A percentile compares a stretch with the other conserved stretches of the same genome.
phyloP scores from a whole-genome alignment of 495 filamentous ascomycete species.

The Daldinia loculata region DNA sequence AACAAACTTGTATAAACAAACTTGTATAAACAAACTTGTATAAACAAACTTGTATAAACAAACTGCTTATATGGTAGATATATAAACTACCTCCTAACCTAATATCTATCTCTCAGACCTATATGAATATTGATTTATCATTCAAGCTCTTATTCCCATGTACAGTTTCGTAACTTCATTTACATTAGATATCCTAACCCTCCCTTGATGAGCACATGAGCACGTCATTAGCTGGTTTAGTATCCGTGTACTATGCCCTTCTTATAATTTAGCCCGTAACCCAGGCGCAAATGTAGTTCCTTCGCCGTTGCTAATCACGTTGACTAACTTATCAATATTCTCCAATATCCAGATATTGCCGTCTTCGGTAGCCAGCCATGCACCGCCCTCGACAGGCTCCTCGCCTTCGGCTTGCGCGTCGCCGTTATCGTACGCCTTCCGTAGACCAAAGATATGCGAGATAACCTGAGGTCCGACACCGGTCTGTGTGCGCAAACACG shows the following conservation, averaged over 20 bases:
- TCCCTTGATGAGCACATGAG: neutral
- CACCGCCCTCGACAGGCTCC: slow-evolving; percentile 59
- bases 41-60: too few species aligned
- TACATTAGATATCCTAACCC: neutral
- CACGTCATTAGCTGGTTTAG: neutral
- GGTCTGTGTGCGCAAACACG: slow-evolving; percentile 75
- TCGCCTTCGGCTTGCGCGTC: slow-evolving; percentile 59
- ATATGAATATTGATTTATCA: neutral
- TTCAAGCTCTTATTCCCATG: neutral
- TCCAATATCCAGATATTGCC: slow-evolving; percentile 76
- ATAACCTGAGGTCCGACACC: slow-evolving; percentile 82
- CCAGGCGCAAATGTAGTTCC: slow-evolving; percentile 69
- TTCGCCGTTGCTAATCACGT: slow-evolving; percentile 65
- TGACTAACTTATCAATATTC: slow-evolving; percentile 73
- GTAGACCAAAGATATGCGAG: slow-evolving; percentile 74
- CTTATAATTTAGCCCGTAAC: slow-evolving; percentile 59
- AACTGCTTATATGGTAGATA: neutral
- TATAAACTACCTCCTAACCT: too few species aligned
- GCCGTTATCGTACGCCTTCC: slow-evolving; percentile 76
- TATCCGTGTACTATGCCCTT: neutral
- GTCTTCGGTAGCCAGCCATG: slow-evolving; percentile 76
- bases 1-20: too few species aligned
- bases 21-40: too few species aligned
- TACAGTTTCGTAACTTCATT: neutral
- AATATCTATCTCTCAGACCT: too few species aligned